Evolutionary conservation across 2,329 filamentous ascomycete genomes (phyloP).

Genomic region (Colletotrichum magnum): DNA sequence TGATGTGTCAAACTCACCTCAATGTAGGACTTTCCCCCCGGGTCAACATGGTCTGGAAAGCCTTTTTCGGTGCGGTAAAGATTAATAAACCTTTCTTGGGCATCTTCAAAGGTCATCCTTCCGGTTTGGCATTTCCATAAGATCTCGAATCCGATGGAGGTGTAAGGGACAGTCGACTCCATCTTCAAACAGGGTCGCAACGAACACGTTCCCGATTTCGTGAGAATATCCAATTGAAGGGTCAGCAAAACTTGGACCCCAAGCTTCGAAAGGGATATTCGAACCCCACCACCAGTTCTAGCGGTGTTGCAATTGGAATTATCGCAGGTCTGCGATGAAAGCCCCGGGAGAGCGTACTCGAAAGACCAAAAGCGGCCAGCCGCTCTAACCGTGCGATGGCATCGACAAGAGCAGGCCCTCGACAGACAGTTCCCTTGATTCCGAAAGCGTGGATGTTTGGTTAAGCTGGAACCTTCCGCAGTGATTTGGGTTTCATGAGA

Average conservation of each 20-base stretch:
- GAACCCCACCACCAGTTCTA: not conserved
- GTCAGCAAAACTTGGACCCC: not conserved
- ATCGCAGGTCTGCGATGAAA: not conserved
- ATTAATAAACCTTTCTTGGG: not conserved
- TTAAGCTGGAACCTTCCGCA: not conserved
- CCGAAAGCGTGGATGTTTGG: no score
- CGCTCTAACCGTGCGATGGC: not conserved
- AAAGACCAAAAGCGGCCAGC: conserved; percentile 24
- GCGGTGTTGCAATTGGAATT: not conserved
- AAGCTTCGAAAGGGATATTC: conserved; percentile 6
- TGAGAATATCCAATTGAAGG: not conserved
- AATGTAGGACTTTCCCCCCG: conserved; percentile 8
- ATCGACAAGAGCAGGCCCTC: conserved; percentile 14
- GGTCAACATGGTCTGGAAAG: not conserved
- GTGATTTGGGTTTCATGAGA: not conserved
- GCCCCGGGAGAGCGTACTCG: conserved; percentile 4
- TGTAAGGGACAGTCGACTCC: conserved; percentile 9
- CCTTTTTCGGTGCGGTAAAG: not conserved
- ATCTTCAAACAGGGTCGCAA: not conserved
- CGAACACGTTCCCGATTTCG: not conserved
- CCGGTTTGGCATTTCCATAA: not conserved
- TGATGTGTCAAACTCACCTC: not conserved
- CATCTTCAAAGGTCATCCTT: not conserved
- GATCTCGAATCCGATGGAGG: conserved; percentile 22
- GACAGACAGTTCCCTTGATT: not conserved